Conservation (phyloP, 2,329 filamentous ascomycete genomes). For the Verticillium albo-atrum region DNA sequence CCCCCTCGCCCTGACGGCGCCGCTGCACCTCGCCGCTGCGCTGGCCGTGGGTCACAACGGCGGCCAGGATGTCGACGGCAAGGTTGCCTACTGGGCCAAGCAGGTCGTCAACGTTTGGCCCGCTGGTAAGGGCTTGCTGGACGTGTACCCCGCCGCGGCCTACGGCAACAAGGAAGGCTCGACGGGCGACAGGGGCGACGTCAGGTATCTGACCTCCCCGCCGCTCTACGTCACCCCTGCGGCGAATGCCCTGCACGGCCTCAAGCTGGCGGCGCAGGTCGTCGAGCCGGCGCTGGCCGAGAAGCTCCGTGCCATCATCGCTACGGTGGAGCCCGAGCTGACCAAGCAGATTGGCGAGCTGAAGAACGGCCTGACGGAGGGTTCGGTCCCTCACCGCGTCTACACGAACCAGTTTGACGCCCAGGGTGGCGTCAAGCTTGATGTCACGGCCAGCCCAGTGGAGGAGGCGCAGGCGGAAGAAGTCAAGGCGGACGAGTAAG, state of each 20-base stretch:
- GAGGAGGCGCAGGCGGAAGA: not conserved
- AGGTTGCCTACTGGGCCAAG: slow-evolving; percentile 30
- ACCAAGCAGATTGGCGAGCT: slow-evolving; percentile 18
- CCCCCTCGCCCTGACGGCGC: slow-evolving; percentile 36
- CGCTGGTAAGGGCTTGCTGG: slow-evolving; percentile 25
- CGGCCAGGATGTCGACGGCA: slow-evolving; percentile 23
- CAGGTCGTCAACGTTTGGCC: slow-evolving; percentile 37
- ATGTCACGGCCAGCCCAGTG: not conserved
- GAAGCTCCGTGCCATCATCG: slow-evolving; percentile 34
- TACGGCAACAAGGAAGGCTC: slow-evolving; percentile 14
- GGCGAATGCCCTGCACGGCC: slow-evolving; percentile 36
- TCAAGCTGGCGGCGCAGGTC: slow-evolving; percentile 39
- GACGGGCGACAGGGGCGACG: not conserved
- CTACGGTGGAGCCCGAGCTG: slow-evolving; percentile 31
- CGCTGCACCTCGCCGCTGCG: slow-evolving; percentile 38
- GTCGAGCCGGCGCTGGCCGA: slow-evolving; percentile 28
- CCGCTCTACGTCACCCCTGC: slow-evolving; percentile 17
- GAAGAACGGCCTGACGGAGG: not conserved
- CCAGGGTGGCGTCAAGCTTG: not conserved
- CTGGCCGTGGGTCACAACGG: slow-evolving; percentile 27
- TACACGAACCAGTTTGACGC: not conserved
- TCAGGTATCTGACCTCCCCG: slow-evolving; percentile 22
- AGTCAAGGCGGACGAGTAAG: not conserved
- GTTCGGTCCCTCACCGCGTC: not conserved
- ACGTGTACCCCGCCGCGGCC: slow-evolving; percentile 28